A percentile compares a stretch with the other conserved stretches of the same genome.
phyloP scores from a whole-genome alignment of 768 basidiomycete genomes.

The Chalciporus chontae region DNA sequence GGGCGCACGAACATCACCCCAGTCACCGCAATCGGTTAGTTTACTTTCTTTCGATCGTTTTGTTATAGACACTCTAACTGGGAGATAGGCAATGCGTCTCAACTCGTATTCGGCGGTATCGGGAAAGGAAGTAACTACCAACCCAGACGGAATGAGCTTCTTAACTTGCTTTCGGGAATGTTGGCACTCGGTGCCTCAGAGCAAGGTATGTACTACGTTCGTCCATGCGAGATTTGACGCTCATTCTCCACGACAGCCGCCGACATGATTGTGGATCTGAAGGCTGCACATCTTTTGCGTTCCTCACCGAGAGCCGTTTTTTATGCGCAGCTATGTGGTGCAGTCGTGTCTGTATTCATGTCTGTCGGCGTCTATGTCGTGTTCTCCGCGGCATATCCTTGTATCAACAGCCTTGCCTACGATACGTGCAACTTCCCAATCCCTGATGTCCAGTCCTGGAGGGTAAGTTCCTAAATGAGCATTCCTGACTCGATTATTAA shows the following conservation, averaged over 20 bases:
- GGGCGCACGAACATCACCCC: slow-evolving; percentile 64
- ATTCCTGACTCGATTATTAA: not conserved
- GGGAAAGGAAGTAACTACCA: slow-evolving; percentile 42
- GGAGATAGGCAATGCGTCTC: slow-evolving; percentile 42
- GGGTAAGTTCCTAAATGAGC: slow-evolving; percentile 7
- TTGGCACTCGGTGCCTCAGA: slow-evolving; percentile 23
- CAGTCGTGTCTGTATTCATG: slow-evolving; percentile 59
- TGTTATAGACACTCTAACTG: not conserved
- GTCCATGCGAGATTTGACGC: not conserved
- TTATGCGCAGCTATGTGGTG: slow-evolving; percentile 54
- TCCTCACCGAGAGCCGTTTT: slow-evolving; percentile 64
- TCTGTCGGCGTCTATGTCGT: slow-evolving; percentile 55
- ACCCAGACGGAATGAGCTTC: slow-evolving; percentile 10
- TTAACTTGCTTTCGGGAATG: slow-evolving; percentile 27
- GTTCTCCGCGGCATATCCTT: slow-evolving; percentile 62
- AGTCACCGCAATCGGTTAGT: slow-evolving; percentile 46
- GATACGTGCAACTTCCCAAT: slow-evolving; percentile 21
- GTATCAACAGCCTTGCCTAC: slow-evolving; percentile 37
- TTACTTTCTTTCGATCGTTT: too few species aligned
- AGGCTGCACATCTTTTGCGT: slow-evolving; percentile 64
- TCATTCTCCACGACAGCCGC: slow-evolving; percentile 27
- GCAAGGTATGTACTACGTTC: slow-evolving; percentile 16
- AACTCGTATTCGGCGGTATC: slow-evolving; percentile 64
- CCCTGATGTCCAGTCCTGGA: slow-evolving; percentile 25
- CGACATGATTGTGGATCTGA: slow-evolving; percentile 68